Percentiles rank a stretch among this genome's conserved stretches.
phyloP scores from a whole-genome alignment of 305 asterid species.

The Fraxinus albicans region DNA sequence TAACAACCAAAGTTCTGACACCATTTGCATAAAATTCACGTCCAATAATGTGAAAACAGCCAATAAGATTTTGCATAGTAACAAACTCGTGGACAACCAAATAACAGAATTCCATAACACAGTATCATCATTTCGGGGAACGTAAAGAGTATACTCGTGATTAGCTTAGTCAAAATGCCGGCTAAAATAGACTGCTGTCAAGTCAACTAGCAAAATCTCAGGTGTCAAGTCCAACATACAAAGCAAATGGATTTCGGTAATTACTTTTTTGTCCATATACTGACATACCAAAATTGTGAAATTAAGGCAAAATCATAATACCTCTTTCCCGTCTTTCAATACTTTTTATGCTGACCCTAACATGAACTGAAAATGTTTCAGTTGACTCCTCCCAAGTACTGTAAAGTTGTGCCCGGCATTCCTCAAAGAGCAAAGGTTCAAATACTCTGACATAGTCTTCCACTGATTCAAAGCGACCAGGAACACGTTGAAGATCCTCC shows the following conservation, averaged over 20 bases:
- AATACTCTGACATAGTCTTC: constrained; percentile 92
- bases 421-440: constrained; percentile 99
- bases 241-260: constrained; percentile 15
- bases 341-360: constrained; percentile 73
- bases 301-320: constrained; percentile 30
- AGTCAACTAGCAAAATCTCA: constrained; percentile 14
- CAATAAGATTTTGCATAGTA: neutral
- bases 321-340: constrained; percentile 96
- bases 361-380: constrained; percentile 62
- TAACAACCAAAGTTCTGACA: neutral
- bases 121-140: constrained; percentile 22
- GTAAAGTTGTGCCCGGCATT: constrained; percentile 92
- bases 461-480: constrained; percentile 86
- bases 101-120: constrained; percentile 7
- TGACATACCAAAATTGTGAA: neutral
- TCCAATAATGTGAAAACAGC: neutral
- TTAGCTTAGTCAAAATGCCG: constrained; percentile 16
- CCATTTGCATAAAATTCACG: neutral
- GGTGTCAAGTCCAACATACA: constrained; percentile 12
- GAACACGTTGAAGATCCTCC: constrained; percentile 90
- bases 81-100: neutral
- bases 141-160: constrained; percentile 1
- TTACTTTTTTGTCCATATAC: constrained; percentile 15
- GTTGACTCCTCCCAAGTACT: constrained; percentile 90
- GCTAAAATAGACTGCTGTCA: constrained; percentile 17